These are phyloP conservation scores for Hypoxylon sp. DNA, from an alignment of 2,329 filamentous ascomycete species.

Conservation along the genomic window DNA sequence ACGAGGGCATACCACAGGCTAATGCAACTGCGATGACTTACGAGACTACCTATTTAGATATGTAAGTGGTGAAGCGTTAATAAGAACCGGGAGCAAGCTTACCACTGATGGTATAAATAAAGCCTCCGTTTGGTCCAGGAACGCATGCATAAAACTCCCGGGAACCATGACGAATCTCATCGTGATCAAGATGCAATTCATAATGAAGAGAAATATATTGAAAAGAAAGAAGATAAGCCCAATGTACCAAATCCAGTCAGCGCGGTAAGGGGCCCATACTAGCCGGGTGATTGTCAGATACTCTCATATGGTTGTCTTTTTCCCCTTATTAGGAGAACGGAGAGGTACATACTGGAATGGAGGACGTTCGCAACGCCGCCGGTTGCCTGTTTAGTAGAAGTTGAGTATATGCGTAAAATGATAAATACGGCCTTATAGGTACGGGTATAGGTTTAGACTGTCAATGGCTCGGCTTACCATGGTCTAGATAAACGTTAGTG, in stretches of 20 bases:
- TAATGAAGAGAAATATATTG: conserved; percentile 72
- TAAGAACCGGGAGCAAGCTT: conserved; percentile 45
- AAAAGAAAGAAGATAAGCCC: conserved; percentile 73
- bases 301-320: background rate
- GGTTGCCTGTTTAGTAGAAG: conserved; percentile 59
- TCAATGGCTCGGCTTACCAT: conserved; percentile 49
- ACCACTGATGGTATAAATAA: conserved; percentile 80
- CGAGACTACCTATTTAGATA: conserved; percentile 44
- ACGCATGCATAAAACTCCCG: conserved; percentile 77
- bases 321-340: background rate
- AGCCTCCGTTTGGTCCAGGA: conserved; percentile 82
- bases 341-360: conserved; percentile 61
- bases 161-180: conserved; percentile 78
- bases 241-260: conserved; percentile 69
- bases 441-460: background rate
- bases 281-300: conserved; percentile 25
- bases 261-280: conserved; percentile 63
- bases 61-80: conserved; percentile 9
- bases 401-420: conserved; percentile 21
- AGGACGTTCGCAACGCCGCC: conserved; percentile 70
- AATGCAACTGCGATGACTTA: conserved; percentile 53
- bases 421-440: background rate
- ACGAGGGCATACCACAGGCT: conserved; percentile 48
- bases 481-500: conserved; percentile 46
- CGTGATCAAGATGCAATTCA: conserved; percentile 74